Evolutionary conservation across 805 yeast genomes (phyloP).

Genomic region (Candida vaughaniae): DNA sequence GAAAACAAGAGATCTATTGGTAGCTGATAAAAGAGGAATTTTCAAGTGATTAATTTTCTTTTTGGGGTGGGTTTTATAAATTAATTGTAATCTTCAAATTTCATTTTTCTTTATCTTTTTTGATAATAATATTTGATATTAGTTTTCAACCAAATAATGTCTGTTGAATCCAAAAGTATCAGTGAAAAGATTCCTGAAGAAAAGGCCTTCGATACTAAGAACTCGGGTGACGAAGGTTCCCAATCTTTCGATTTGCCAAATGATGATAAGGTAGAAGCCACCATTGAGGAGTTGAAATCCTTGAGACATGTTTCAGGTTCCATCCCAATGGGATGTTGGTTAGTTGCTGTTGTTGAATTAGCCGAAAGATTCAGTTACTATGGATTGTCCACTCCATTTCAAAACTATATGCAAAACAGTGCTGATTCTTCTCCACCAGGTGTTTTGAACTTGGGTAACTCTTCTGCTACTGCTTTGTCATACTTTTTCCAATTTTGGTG

Average conservation of each 20-base stretch:
- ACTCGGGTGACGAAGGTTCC: not conserved
- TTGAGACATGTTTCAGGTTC: conserved; percentile 52
- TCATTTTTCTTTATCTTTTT: too few species aligned
- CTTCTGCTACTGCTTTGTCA: conserved; percentile 69
- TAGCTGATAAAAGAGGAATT: not conserved
- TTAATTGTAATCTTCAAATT: too few species aligned
- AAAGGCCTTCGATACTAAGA: conserved; percentile 1
- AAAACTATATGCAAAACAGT: conserved; percentile 70
- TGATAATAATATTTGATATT: not conserved
- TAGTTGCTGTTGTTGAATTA: conserved; percentile 70
- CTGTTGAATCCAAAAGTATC: not conserved
- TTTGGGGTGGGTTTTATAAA: too few species aligned
- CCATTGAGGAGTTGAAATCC: conserved; percentile 52
- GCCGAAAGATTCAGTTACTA: conserved; percentile 82
- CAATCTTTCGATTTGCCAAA: conserved; percentile 15
- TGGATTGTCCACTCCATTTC: conserved; percentile 74
- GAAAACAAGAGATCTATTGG: conserved; percentile 4
- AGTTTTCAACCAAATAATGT: not conserved
- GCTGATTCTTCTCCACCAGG: conserved; percentile 40
- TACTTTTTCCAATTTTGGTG: conserved; percentile 82
- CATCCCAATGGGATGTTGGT: conserved; percentile 57
- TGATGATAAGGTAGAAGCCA: conserved; percentile 44
- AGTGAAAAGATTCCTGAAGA: not conserved
- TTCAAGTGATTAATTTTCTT: too few species aligned
- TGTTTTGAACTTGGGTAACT: conserved; percentile 57